Evolutionary conservation across 345 rosid species (phyloP), one percentile per base, ranked within the genome.

Genomic region (Toxicodendron radicans): DNA sequence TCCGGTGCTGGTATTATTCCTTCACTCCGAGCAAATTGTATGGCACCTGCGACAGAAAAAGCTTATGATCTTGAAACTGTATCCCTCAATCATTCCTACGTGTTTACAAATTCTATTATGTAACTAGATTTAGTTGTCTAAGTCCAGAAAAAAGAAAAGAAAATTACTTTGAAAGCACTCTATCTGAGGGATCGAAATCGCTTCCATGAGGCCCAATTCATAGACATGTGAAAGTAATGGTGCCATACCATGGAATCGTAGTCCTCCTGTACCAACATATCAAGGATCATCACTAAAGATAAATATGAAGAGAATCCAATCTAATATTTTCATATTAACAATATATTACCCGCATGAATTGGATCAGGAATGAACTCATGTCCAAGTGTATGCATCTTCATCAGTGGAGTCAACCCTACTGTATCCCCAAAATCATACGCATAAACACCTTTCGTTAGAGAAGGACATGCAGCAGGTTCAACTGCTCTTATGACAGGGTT

Each of bases 311-410:
- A 51, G n/a, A 73, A 73, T 70, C 17, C 48, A 60, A 20, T 45
- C 4, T 5, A 35, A 69, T 24, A 27, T 32, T 51, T 48, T 2
- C 20, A 59, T 68, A 57, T 30, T 56, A 70, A 68, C 20, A 71
- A 62, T 1, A 53, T 21, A 52, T 74, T 85, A 95, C 97, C 99
- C 0, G 97, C 90, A 64, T 95, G 99, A 76, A 95, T 95, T n/a
- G 97, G 97, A 73, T 95, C 97, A 5, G 97, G 99, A 76, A 95
- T 88, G 83, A 95, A 95, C 81, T 91, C 97, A 45, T 95, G 99
- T 30, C 99, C 99, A 23, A 95, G 87, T 51, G 99, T 95, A 75
- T 95, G 99, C 99, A 95, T 92, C 95, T 95, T 95, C 99, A 92
- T 90, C 86, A 95, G 76, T 45, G 99, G 99, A 62, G 97, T 95